Conservation (phyloP, 331 rosid species). For the Malus hybrid region DNA sequence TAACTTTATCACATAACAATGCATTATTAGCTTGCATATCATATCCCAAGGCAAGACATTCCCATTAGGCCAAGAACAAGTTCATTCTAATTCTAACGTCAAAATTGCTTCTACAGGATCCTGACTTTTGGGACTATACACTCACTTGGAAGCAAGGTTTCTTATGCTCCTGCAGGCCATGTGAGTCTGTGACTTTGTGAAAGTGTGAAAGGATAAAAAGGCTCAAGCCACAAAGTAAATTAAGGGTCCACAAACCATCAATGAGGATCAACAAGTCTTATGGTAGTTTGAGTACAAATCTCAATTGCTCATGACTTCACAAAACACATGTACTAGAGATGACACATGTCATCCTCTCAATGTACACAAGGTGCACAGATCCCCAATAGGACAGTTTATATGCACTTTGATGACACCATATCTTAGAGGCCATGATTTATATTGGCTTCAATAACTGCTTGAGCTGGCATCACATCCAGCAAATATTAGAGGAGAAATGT, state of each 20-base stretch:
- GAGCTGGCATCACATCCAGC: not conserved
- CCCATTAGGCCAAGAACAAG: not conserved
- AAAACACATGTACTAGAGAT: not conserved
- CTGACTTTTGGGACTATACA: not conserved
- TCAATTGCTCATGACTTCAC: not conserved
- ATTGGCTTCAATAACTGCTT: not conserved
- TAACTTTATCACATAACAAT: not conserved
- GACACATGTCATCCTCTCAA: not conserved
- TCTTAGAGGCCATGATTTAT: not conserved
- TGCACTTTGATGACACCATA: not conserved
- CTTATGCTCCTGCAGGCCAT: constrained; percentile 7
- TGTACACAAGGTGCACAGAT: not conserved
- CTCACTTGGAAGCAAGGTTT: constrained; percentile 27
- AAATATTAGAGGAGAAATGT: not conserved
- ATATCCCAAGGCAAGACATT: not conserved
- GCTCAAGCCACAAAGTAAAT: not conserved
- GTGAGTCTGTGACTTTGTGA: not conserved
- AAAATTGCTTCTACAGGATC: not conserved
- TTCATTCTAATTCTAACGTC: not conserved
- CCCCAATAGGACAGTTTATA: not conserved
- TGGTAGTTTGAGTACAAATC: not conserved
- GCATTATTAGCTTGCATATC: not conserved
- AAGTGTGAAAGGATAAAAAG: not conserved
- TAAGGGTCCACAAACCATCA: constrained; percentile 7
- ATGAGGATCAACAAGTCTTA: not conserved